phyloP scores from a whole-genome alignment of 345 rosid species.

The Gossypium australe region DNA sequence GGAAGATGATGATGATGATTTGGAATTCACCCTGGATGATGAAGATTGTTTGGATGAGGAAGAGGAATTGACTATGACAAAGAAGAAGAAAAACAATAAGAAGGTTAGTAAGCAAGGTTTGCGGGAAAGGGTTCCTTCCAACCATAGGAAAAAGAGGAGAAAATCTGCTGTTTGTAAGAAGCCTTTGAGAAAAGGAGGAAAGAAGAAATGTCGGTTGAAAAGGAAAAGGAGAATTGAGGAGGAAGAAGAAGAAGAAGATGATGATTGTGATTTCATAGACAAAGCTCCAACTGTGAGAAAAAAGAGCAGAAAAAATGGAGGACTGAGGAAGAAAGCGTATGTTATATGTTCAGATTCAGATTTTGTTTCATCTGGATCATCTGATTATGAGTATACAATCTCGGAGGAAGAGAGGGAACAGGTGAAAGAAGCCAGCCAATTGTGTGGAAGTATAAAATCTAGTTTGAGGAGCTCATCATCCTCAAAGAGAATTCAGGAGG shows the following conservation, averaged over 20 bases:
- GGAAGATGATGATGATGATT: constrained; percentile 14
- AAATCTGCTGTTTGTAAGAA: constrained; percentile 34
- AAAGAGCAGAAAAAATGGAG: constrained; percentile 33
- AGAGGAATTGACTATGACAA: constrained; percentile 28
- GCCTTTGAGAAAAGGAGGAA: constrained; percentile 37
- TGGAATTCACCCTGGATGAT: constrained; percentile 57
- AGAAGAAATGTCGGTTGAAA: constrained; percentile 32
- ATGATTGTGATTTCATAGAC: constrained; percentile 45
- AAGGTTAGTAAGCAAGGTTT: constrained; percentile 31
- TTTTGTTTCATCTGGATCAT: constrained; percentile 47
- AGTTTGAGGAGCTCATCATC: constrained; percentile 49
- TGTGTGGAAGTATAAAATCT: constrained; percentile 39
- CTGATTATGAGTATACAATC: constrained; percentile 71
- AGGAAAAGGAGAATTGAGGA: constrained; percentile 41
- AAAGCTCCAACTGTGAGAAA: constrained; percentile 28
- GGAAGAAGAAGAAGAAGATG: constrained; percentile 31
- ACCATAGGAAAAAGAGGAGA: constrained; percentile 36
- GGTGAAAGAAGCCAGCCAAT: constrained; percentile 59
- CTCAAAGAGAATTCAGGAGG: constrained; percentile 35
- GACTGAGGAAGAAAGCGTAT: constrained; percentile 41
- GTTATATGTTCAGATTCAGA: constrained; percentile 67
- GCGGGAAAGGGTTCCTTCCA: constrained; percentile 30
- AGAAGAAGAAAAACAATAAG: constrained; percentile 36
- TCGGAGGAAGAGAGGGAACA: constrained; percentile 98
- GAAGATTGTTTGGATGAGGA: constrained; percentile 75